Evolutionary conservation across 2,329 filamentous ascomycete species (phyloP), one percentile per base, ranked within the genome.

Genomic region (Aspergillus sojae): DNA sequence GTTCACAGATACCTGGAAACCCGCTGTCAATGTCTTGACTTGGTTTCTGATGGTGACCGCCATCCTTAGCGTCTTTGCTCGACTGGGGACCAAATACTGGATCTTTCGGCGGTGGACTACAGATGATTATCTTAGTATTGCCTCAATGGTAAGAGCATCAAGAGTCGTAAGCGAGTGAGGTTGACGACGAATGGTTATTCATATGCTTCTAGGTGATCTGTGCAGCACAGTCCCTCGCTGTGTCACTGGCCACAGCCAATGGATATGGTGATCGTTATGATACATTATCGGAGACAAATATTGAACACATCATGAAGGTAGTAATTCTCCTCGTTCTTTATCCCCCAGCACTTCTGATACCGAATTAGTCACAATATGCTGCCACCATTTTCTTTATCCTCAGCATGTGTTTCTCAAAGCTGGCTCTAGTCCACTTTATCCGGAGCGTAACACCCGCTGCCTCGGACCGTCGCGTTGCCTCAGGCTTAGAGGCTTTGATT

Each of bases 21-120:
- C 73, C 3, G 58, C 68, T 1, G 60, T 73, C 61, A 71, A 69
- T 30, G 65, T 75, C 21, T 14, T 71, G n/a, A 68, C 70, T 19
- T 74, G 70, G 72, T 72, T 74, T 45, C 62, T 75, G 53, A 62
- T 75, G 57, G 70, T 70, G 16, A 67, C 72, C 5, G 61, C 67
- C 5, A 67, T 72, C 48, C 55, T 74, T n/a, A 65, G 69, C 32
- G 69, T 74, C 3, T 52, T 69, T 14, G 66, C 69, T 41, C 66
- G 72, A 1, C 50, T 75, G 1, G 68, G 69, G 5, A 70, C 68
- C 2, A 75, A 74, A 53, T 60, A 67, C 16, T 68, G 67, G 41
- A 68, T 73, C 10, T 69, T 68, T 56, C 67, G 69, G 28, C 62
- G 55, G 39, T 64, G 39, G 46, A 63, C 52, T 39, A 28, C 50